Conservation (phyloP, 169 alveolate genomes). For the Cryptosporidium felis region DNA sequence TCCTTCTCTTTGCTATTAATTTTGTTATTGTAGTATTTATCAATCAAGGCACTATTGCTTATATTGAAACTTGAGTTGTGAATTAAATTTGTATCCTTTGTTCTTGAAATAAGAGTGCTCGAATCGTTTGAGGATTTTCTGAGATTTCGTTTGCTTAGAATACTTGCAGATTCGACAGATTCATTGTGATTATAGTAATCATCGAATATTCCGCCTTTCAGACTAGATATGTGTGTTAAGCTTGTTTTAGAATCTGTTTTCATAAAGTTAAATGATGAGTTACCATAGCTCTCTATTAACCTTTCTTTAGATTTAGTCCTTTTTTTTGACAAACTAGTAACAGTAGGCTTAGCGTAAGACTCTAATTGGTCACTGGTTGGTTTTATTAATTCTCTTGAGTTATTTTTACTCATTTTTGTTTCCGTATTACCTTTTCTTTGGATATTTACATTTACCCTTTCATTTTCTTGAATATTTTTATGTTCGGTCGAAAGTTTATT, state of each 20-base stretch:
- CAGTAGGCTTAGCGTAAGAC: neutral
- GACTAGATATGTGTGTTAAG: neutral
- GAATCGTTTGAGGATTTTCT: slow-evolving; percentile 4
- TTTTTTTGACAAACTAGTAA: slow-evolving; percentile 20
- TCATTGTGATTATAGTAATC: slow-evolving; percentile 15
- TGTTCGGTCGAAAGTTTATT: neutral
- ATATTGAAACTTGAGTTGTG: slow-evolving; percentile 4
- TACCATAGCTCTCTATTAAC: neutral
- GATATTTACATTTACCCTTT: neutral
- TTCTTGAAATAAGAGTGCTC: neutral
- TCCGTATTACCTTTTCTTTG: neutral
- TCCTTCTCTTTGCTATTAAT: neutral
- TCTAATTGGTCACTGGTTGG: neutral
- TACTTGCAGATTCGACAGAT: slow-evolving; percentile 30
- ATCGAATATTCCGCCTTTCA: slow-evolving; percentile 15
- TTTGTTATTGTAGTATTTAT: neutral
- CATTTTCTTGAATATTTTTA: neutral
- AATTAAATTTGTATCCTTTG: neutral
- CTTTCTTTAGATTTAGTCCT: slow-evolving; percentile 46
- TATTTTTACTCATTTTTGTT: neutral
- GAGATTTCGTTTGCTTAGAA: slow-evolving; percentile 34
- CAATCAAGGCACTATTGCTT: neutral
- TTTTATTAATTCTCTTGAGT: neutral
- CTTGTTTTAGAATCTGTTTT: neutral
- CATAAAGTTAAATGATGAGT: neutral